Evolutionary conservation across 306 rosid genomes (phyloP), one percentile per base, ranked within the genome.

Genomic region (Sophora flavescens): DNA sequence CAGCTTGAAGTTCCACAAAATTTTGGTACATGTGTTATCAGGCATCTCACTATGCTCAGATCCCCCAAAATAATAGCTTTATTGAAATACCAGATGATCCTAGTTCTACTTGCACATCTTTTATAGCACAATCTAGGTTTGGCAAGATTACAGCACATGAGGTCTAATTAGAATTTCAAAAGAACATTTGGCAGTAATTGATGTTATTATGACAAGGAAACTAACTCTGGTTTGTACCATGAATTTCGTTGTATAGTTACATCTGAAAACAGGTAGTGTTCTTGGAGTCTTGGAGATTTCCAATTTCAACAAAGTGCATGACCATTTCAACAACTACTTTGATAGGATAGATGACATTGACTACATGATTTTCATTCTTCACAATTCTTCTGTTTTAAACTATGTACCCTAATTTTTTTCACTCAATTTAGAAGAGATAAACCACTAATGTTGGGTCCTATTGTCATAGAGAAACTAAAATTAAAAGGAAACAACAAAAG

Each of bases 381-480:
- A 79, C 48, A 76, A 62, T 69, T 82, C 61, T 65, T 16, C 84
- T 78, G 47, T 59, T 81, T 83, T 70, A 84, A 83, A 81, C 81
- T 79, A 74, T 84, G 69, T 78, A 85, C 90, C 77, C 75, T 80
- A 68, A 62, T 30, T 74, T 73, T 73, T 66, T 83, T 45, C n/a
- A 64, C 87, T 83, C 68, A 77, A 72, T 69, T 69, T 72, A 73
- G 70, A 77, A 83, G 77, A 78, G 73, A 78, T 74, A 68, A 80
- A 80, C 82, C 80, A 75, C 84, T 68, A 72, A 78, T 75, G 53
- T 57, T 80, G 52, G 85, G 75, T 64, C 36, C 68, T 84, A 73
- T 75, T 54, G 74, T 74, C 85, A 57, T 69, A 13, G 78, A 70
- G 63, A 75, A 80, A 70, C 77, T 78, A 68, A 12, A 65, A 61